Evolutionary conservation across 2,329 filamentous ascomycete species (phyloP).

Genomic region (Penicillium sp.): DNA sequence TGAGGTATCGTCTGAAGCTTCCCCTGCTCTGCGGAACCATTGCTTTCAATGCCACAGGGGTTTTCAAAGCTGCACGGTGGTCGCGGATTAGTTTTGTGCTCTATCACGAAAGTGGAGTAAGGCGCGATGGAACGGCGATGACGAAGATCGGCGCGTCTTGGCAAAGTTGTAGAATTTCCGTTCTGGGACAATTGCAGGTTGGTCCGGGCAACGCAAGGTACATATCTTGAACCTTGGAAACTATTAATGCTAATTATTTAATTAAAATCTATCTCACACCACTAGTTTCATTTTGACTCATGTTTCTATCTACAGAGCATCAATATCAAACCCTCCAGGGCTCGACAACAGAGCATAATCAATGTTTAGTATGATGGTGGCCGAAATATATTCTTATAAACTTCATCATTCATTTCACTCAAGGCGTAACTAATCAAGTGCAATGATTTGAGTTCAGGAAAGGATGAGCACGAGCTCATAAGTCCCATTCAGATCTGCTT

Average conservation of each 20-base stretch:
- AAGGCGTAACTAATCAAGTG: too few relatives aligned
- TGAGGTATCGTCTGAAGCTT: neutral
- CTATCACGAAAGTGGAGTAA: neutral
- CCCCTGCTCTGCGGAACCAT: neutral
- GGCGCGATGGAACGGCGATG: constrained; percentile 5
- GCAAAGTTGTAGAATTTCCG: constrained; percentile 35
- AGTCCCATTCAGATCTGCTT: neutral
- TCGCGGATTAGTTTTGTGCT: neutral
- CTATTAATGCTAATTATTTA: neutral
- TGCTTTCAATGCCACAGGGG: neutral
- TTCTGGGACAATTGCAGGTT: constrained; percentile 26
- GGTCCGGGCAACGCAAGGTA: constrained; percentile 35
- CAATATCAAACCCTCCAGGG: neutral
- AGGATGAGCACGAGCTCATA: neutral
- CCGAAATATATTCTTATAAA: neutral
- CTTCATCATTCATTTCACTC: neutral
- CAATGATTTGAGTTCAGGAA: neutral
- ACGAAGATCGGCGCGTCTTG: constrained; percentile 22
- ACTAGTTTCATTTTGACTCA: too few relatives aligned
- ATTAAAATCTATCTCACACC: neutral
- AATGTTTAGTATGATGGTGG: neutral
- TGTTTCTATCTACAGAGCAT: too few relatives aligned
- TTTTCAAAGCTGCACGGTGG: neutral
- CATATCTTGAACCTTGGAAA: constrained; percentile 5
- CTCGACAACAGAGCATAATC: neutral